Evolutionary conservation across 192 early-diverging fungal species (phyloP).

Genomic region (Entomortierella parvispora): DNA sequence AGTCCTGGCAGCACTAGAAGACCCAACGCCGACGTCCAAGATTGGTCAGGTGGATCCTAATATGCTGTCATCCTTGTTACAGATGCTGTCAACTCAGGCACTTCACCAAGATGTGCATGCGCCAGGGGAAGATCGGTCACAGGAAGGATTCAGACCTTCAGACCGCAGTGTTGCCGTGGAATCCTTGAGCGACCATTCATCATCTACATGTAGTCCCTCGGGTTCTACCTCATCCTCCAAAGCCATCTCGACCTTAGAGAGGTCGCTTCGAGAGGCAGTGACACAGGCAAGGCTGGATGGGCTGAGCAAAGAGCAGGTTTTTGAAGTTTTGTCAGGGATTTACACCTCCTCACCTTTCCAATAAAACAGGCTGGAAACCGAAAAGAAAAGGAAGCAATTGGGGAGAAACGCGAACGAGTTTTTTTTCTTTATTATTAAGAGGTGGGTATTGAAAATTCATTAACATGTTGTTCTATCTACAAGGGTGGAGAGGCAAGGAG

Average conservation of each 20-base stretch:
- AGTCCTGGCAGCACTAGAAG: background rate
- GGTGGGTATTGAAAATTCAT: background rate
- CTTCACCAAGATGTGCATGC: background rate
- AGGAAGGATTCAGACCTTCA: background rate
- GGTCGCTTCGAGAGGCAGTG: background rate
- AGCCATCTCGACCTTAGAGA: background rate
- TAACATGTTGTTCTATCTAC: no score
- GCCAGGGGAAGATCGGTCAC: background rate
- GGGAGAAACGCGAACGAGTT: background rate
- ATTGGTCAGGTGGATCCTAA: constrained; percentile 24
- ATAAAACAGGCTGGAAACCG: no score
- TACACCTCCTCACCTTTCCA: background rate
- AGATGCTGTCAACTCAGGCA: constrained; percentile 13
- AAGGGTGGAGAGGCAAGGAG: no score
- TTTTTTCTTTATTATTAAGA: background rate
- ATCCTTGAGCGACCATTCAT: no score
- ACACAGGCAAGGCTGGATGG: background rate
- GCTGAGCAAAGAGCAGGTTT: constrained; percentile 6
- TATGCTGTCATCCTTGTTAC: constrained; percentile 30
- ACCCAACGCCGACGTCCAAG: background rate
- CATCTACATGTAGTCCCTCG: no score
- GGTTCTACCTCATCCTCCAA: background rate
- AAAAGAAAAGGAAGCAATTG: background rate
- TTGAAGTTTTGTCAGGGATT: background rate
- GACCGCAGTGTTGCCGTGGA: no score